Evolutionary conservation across 768 basidiomycete species (phyloP).

Genomic region (Cystofilobasidium bisporidii): DNA sequence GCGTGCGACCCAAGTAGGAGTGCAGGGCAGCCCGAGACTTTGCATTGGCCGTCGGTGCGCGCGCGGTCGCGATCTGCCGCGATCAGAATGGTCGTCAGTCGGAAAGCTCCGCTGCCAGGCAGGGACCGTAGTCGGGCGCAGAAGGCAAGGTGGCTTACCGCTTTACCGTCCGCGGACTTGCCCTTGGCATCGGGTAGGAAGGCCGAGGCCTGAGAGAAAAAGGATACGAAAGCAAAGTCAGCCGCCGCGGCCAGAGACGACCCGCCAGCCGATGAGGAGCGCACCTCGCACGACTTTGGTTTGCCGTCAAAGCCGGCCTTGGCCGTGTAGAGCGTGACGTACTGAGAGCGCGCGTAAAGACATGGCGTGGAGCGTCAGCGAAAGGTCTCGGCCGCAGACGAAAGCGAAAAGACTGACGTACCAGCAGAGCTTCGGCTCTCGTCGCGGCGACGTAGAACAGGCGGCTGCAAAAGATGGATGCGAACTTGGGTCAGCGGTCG

Average conservation of each 20-base stretch:
- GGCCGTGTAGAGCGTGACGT: not conserved
- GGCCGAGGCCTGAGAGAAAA: not conserved
- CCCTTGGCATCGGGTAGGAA: not conserved
- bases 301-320: not conserved
- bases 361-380: too few species aligned
- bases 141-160: not conserved
- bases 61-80: not conserved
- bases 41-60: not conserved
- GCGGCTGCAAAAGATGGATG: too few species aligned
- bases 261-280: too few species aligned
- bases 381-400: too few species aligned
- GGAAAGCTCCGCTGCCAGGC: not conserved
- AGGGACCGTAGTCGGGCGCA: not conserved
- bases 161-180: not conserved
- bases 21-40: not conserved
- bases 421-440: conserved; percentile 15
- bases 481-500: too few species aligned
- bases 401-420: not conserved
- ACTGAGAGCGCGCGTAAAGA: not conserved
- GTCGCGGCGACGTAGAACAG: conserved; percentile 23
- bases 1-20: not conserved
- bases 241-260: too few species aligned
- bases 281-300: not conserved
- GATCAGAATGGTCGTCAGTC: not conserved
- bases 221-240: not conserved